Evolutionary conservation across 805 yeast genomes (phyloP), one percentile per base, ranked within the genome.

Genomic region (Ogataea methanolica): DNA sequence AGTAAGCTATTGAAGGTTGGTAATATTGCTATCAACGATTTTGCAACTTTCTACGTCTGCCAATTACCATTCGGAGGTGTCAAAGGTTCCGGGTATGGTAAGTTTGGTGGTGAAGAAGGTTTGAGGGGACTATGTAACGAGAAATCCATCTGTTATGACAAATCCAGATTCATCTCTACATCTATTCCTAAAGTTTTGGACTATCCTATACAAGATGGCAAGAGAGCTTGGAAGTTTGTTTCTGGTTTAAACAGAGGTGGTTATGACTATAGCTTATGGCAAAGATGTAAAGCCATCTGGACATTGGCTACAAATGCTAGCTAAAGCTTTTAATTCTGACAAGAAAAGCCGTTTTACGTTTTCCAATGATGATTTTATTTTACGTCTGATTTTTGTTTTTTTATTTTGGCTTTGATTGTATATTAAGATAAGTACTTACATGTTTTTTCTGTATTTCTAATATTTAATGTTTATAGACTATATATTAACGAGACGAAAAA

Each of bases 71-170:
- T 94, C 69, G 99, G 99, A 46, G 99, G 99, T 31, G 79, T 79
- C 26, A 83, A 83, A 56, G 94, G 90, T 41, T 86, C 96, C 6
- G 99, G 99, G 0, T 94, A 90, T 62, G 99, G 99, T 48, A 92
- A 92, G 64, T 94, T 94, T 71, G 96, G 97, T 21, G 99, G 99
- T 41, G 96, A 85, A 63, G 99, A 94, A 72, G 99, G 99, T 2
- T 73, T 94, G 39, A 79, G 88, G 37, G 97, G 97, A 0, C 72
- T 94, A 40, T 92, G 98, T 65, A 75, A 82, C 47, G 87, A 89
- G 46, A 94, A 94, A 62, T 82, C 95, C 39, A 79, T 94, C 4
- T 90, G 96, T 50, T 85, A 79, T 72, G 98, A 94, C 69, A 82
- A 79, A 53, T 77, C 85, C 41, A 82, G 92, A 22, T 79, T 88